Conservation (phyloP, 2,329 filamentous ascomycete species). For the Chaetomium olivaceum region DNA sequence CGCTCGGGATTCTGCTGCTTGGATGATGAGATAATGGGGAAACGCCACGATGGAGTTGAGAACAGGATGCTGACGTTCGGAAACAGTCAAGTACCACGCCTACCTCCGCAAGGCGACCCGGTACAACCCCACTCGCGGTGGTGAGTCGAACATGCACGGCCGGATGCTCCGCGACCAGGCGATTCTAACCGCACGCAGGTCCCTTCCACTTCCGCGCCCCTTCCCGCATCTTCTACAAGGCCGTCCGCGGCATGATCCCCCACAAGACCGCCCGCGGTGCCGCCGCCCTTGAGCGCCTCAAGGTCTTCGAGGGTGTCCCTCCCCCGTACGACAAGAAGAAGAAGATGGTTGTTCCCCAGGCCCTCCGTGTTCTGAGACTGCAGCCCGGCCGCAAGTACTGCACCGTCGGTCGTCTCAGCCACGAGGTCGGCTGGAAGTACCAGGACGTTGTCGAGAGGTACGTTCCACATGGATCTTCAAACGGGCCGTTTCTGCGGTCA, state of each 20-base stretch:
- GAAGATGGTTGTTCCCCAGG: constrained; percentile 98
- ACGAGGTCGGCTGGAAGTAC: constrained; percentile 99
- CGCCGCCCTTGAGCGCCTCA: constrained; percentile 95
- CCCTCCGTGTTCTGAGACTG: constrained; percentile 90
- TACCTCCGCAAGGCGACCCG: constrained; percentile 99
- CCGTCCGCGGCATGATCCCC: constrained; percentile 99
- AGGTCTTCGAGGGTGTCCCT: constrained; percentile 99
- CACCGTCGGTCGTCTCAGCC: constrained; percentile 94
- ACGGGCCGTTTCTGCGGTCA: background rate
- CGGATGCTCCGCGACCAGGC: constrained; percentile 44
- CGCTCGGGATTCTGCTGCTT: background rate
- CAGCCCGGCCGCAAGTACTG: constrained; percentile 99
- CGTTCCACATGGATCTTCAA: constrained; percentile 44
- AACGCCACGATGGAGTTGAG: constrained; percentile 1
- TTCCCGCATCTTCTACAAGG: constrained; percentile 99
- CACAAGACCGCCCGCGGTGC: constrained; percentile 99
- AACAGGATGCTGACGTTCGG: constrained; percentile 48
- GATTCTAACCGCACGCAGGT: constrained; percentile 58
- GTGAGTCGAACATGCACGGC: constrained; percentile 55
- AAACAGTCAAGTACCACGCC: constrained; percentile 98
- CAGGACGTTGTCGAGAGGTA: constrained; percentile 98
- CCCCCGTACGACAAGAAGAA: constrained; percentile 99
- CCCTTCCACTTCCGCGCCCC: constrained; percentile 99
- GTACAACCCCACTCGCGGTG: constrained; percentile 99
- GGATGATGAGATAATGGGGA: background rate